Percentiles rank a stretch among this genome's conserved stretches.
Conservation (phyloP, 768 basidiomycete genomes). For the Tulasnella sp. region DNA sequence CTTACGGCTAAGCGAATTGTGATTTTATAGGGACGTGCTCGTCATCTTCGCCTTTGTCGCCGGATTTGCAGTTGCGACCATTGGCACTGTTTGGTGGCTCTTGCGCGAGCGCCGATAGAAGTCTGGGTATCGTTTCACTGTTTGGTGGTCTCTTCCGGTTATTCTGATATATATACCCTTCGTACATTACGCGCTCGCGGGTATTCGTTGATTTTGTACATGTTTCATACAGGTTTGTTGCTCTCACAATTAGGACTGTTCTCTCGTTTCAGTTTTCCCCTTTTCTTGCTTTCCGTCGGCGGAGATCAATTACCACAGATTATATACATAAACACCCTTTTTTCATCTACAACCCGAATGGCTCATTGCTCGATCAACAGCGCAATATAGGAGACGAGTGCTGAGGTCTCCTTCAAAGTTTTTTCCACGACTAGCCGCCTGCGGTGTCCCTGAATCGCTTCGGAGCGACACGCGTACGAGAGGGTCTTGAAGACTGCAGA, state of each 20-base stretch:
- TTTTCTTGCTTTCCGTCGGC: background rate
- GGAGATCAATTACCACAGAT: background rate
- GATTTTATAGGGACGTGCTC: slow-evolving; percentile 51
- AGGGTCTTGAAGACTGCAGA: background rate
- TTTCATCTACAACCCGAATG: background rate
- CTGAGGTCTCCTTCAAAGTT: too few species aligned
- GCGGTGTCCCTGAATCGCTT: background rate
- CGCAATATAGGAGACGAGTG: background rate
- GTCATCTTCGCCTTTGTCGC: slow-evolving; percentile 80
- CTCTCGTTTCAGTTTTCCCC: background rate
- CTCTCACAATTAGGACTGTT: background rate
- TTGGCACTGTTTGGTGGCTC: slow-evolving; percentile 66
- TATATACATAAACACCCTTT: background rate
- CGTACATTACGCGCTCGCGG: background rate
- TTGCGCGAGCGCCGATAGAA: slow-evolving; percentile 64
- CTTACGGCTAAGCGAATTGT: background rate
- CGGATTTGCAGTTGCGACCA: slow-evolving; percentile 65
- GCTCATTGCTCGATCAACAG: background rate
- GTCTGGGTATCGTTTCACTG: background rate
- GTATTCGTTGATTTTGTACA: background rate
- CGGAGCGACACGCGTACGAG: background rate
- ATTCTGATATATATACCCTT: background rate
- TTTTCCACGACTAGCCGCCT: background rate
- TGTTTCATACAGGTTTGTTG: background rate
- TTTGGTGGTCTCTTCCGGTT: background rate